Conservation (phyloP, 2,329 filamentous ascomycete species). For the Biscogniauxia sp. region DNA sequence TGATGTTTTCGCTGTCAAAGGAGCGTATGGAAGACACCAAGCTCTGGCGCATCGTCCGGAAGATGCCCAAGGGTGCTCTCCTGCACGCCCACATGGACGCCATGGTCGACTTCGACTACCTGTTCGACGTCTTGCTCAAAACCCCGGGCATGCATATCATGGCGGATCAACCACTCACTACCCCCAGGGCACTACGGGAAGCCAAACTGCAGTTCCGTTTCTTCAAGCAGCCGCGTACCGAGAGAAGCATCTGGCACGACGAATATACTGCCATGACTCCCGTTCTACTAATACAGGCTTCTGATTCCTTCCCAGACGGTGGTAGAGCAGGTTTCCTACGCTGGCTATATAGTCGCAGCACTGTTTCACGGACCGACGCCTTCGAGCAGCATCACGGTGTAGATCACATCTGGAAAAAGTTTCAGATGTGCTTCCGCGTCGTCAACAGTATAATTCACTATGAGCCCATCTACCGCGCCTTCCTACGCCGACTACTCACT, state of each 20-base stretch:
- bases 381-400: constrained; percentile 79
- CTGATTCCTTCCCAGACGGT: constrained; percentile 71
- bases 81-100: constrained; percentile 88
- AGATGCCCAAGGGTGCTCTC: constrained; percentile 85
- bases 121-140: constrained; percentile 69
- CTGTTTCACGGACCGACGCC: constrained; percentile 69
- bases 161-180: constrained; percentile 54
- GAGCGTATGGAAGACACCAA: constrained; percentile 80
- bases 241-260: constrained; percentile 61
- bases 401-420: constrained; percentile 82
- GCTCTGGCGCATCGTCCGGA: constrained; percentile 79
- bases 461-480: constrained; percentile 82
- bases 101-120: constrained; percentile 83
- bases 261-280: constrained; percentile 59
- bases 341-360: constrained; percentile 74
- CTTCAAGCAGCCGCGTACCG: constrained; percentile 43
- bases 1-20: constrained; percentile 90
- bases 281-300: constrained; percentile 60
- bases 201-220: constrained; percentile 63
- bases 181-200: constrained; percentile 49
- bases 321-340: constrained; percentile 69
- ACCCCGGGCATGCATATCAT: constrained; percentile 75
- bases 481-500: constrained; percentile 68
- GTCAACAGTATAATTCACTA: constrained; percentile 78
- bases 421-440: constrained; percentile 70